These are phyloP conservation scores for Aspergillus biplanus DNA, from an alignment of 495 filamentous ascomycete species.

Conservation along the genomic window DNA sequence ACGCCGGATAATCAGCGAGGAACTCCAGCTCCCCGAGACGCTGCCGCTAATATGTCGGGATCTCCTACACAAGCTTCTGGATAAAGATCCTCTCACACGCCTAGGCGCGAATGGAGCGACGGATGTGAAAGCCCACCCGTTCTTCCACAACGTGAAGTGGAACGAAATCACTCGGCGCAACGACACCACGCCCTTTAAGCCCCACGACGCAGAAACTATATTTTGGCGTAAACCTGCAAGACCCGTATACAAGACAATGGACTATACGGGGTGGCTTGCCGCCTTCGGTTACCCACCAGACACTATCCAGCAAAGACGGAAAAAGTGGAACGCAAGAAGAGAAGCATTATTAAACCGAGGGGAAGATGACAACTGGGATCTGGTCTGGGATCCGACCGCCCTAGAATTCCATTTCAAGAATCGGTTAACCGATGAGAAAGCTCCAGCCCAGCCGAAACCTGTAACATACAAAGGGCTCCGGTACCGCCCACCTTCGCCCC, in stretches of 20 bases:
- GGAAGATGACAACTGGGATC: slow-evolving; percentile 6
- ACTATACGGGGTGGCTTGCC: neutral
- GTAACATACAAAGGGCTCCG: neutral
- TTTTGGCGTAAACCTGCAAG: slow-evolving; percentile 2
- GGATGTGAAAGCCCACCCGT: slow-evolving; percentile 17
- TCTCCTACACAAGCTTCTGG: neutral
- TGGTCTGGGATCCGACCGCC: neutral
- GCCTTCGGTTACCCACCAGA: neutral
- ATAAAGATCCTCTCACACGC: neutral
- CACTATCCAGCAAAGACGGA: neutral
- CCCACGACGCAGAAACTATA: neutral
- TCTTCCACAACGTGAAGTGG: slow-evolving; percentile 8
- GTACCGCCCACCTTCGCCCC: too few species aligned
- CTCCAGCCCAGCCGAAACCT: neutral
- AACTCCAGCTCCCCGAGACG: too few species aligned
- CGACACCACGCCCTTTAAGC: slow-evolving; percentile 4
- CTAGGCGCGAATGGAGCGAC: slow-evolving; percentile 5
- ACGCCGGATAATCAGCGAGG: too few species aligned
- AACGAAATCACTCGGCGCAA: neutral
- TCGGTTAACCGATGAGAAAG: slow-evolving; percentile 1
- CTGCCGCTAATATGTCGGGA: too few species aligned
- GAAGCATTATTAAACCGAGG: neutral
- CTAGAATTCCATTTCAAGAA: slow-evolving; percentile 5
- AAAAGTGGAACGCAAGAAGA: neutral
- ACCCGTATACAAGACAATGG: neutral